Base-by-base conservation (phyloP, 768 basidiomycete genomes). In the Leucocoprinus sp. region DNA sequence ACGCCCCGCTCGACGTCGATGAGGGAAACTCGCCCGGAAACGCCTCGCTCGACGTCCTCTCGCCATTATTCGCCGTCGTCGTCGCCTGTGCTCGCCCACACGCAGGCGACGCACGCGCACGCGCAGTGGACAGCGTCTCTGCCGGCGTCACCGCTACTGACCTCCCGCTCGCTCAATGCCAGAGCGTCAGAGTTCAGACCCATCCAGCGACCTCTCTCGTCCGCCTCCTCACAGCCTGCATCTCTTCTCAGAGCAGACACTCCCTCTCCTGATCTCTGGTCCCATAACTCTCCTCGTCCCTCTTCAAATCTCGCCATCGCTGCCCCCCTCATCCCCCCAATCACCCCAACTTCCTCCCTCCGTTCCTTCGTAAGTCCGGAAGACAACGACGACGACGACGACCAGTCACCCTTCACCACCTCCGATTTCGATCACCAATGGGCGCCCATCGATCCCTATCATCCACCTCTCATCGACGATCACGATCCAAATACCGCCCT, bases 131-230 rank as follows among this genome's bases (percentile, higher is more conserved):
- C 86, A n/a, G 74, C 83, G 4, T 89, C 86, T 61, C 77, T 88
- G 37, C 87, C 88, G 5, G 75, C 86, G 0, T 92, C 91, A 0
- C 92, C 92, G 0, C 63, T 91, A 8, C 84, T 86, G 0, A 90
- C 91, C 1, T 89, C 93, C 5, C 77, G 88, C 15, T 68, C 91
- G 18, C 72, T 95, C 42, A 93, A 83, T 55, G 93, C 92, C 34
- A 93, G 93, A 65, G 91, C 92, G 1, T 78, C 73, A 28, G 89
- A 93, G 59, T 93, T 93, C 64, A 85, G 80, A 54, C 92, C 92
- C 14, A 82, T 86, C 28, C 82, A 76, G 23, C 77, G 87, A 2
- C 87, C 91, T 0, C 72, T 89, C 21, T 85, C 84, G 6, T 82
- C 88, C 1, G 79, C 80, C 24, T 80, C 77, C 17, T 81, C 72